phyloP scores from a whole-genome alignment of 768 basidiomycete genomes.

The Tremella yokohamensis region DNA sequence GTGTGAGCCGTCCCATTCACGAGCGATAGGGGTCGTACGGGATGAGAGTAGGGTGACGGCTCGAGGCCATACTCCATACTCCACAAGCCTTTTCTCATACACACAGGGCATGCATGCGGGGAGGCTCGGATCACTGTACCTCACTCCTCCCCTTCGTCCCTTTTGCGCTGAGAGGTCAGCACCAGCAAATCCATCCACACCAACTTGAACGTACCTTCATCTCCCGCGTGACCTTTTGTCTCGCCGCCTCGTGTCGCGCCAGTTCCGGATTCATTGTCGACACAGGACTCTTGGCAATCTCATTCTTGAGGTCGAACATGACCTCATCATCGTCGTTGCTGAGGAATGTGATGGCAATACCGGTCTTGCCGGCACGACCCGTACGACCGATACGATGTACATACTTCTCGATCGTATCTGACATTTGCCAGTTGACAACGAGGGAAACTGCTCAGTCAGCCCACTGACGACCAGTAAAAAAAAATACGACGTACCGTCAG shows the following conservation, averaged over 20 bases:
- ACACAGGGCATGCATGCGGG: too few species aligned
- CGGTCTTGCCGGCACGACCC: slow-evolving; percentile 94
- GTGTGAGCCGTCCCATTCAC: too few species aligned
- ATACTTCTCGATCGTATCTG: slow-evolving; percentile 80
- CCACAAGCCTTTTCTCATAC: too few species aligned
- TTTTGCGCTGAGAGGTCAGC: too few species aligned
- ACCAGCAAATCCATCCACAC: too few species aligned
- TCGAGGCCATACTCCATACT: too few species aligned
- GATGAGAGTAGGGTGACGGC: too few species aligned
- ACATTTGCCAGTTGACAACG: slow-evolving; percentile 98
- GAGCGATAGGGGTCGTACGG: too few species aligned
- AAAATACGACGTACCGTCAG: slow-evolving; percentile 55
- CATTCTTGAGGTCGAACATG: slow-evolving; percentile 97
- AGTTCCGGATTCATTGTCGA: slow-evolving; percentile 84
- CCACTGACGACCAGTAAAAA: background rate
- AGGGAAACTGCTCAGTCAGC: slow-evolving; percentile 57
- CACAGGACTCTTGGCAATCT: slow-evolving; percentile 90
- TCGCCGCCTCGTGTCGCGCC: slow-evolving; percentile 85
- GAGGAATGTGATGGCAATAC: slow-evolving; percentile 90
- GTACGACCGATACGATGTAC: slow-evolving; percentile 98
- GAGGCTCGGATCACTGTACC: too few species aligned
- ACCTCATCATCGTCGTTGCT: slow-evolving; percentile 89
- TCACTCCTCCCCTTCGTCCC: too few species aligned
- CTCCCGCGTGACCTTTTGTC: slow-evolving; percentile 83
- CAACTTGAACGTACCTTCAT: slow-evolving; percentile 61